Conservation (phyloP, 2,329 filamentous ascomycete genomes). For the Phialophora tarda region DNA sequence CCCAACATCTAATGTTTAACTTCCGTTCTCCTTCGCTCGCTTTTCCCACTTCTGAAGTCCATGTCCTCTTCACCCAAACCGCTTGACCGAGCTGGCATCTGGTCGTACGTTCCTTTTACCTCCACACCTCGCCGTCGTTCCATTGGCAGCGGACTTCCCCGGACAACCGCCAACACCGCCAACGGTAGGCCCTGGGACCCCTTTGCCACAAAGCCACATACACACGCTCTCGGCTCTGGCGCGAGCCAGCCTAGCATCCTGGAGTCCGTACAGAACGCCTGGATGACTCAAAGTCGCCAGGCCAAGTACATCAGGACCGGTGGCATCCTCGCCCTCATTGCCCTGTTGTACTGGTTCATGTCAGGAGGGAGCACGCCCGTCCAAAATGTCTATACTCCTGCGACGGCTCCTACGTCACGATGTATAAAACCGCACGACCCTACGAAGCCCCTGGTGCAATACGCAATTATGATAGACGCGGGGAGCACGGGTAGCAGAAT, state of each 20-base stretch:
- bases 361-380: conserved; percentile 43
- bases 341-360: conserved; percentile 63
- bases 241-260: conserved; percentile 45
- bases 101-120: conserved; percentile 59
- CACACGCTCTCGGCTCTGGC: conserved; percentile 43
- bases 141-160: conserved; percentile 52
- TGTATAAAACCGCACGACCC: conserved; percentile 84
- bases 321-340: conserved; percentile 62
- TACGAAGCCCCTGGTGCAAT: conserved; percentile 93
- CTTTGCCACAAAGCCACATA: conserved; percentile 53
- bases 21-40: conserved; percentile 8
- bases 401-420: conserved; percentile 54
- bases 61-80: conserved; percentile 63
- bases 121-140: conserved; percentile 58
- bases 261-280: conserved; percentile 53
- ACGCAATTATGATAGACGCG: conserved; percentile 98
- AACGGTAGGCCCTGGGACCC: conserved; percentile 45
- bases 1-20: not conserved
- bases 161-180: conserved; percentile 40
- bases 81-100: conserved; percentile 57
- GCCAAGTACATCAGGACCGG: conserved; percentile 67
- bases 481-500: conserved; percentile 97
- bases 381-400: conserved; percentile 35
- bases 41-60: conserved; percentile 11
- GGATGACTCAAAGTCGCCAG: conserved; percentile 68